Evolutionary conservation across 305 asterid species (phyloP), one percentile per base, ranked within the genome.

Genomic region (Plantago lanceolata): DNA sequence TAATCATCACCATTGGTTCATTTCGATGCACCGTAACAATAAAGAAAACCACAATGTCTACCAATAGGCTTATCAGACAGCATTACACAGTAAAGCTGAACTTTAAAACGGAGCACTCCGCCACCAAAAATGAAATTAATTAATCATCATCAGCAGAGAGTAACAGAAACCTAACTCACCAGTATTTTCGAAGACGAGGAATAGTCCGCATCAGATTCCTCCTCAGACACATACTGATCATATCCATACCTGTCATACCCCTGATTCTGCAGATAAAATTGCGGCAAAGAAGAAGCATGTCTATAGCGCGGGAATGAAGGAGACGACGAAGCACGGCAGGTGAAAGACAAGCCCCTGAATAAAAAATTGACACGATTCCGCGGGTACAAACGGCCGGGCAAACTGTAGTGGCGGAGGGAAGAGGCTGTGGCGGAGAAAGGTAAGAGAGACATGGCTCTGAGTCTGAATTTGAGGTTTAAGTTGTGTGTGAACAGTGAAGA

Each of bases 211-310:
- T 86, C 94, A 61, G 88, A 75, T 26, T 84, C 96, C 31, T 81
- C 92, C 71, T 84, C 94, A 0, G 97, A 90, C 3, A 66, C 85
- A 60, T 75, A 84, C 40, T 82, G 90, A 33, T 84, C 81, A 70
- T 84, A 79, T 11, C 92, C 93, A 76, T 68, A 79, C 75, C 85
- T 72, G n/a, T 92, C 89, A 68, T 81, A 85, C 51, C 95, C 85
- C 63, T 73, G 68, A 70, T 62, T 87, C 76, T 73, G 90, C 72
- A 76, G 86, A 72, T 76, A 75, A 64, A 74, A 67, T 49, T 61
- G 77, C 21, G 92, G 89, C 66, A 75, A 68, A 49, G 81, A 62
- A 20, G 84, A 65, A 51, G 62, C 76, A 58, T 68, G 75, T 20
- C 79, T 70, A 60, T 62, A 57, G 63, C 81, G 83, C 35, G 15